Evolutionary conservation across 208 protist species (phyloP).

Genomic region (Porcisia deanei): DNA sequence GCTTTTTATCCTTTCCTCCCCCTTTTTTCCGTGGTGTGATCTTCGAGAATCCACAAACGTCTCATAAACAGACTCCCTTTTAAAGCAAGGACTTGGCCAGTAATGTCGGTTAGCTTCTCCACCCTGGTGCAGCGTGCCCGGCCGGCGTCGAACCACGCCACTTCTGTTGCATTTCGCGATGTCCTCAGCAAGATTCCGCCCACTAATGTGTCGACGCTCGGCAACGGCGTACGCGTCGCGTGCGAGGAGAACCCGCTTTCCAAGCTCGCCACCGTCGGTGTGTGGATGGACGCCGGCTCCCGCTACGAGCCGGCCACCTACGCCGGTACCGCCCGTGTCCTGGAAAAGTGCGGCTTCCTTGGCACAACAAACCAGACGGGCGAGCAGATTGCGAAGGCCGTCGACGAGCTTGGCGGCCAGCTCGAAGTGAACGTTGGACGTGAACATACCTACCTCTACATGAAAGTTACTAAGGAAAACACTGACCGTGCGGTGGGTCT

Average conservation of each 20-base stretch:
- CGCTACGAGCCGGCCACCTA: slow-evolving; percentile 95
- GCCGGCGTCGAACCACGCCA: slow-evolving; percentile 77
- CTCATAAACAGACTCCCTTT: slow-evolving; percentile 2
- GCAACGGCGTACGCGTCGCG: slow-evolving; percentile 96
- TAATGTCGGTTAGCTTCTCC: slow-evolving; percentile 89
- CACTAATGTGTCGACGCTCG: slow-evolving; percentile 93
- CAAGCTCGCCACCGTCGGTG: slow-evolving; percentile 95
- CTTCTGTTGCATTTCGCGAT: slow-evolving; percentile 59
- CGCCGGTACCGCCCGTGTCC: slow-evolving; percentile 97
- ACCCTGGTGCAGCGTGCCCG: slow-evolving; percentile 80
- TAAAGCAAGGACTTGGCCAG: slow-evolving; percentile 5
- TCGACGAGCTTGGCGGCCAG: slow-evolving; percentile 97
- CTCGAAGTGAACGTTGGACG: slow-evolving; percentile 97
- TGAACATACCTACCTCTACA: slow-evolving; percentile 97
- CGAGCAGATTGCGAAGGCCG: slow-evolving; percentile 88
- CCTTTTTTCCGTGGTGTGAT: not conserved
- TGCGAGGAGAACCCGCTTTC: slow-evolving; percentile 91
- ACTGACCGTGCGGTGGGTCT: slow-evolving; percentile 93
- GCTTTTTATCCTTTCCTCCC: not conserved
- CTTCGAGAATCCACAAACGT: slow-evolving; percentile 4
- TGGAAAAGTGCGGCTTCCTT: slow-evolving; percentile 99
- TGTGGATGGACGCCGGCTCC: slow-evolving; percentile 97
- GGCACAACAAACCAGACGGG: slow-evolving; percentile 90
- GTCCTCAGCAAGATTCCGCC: slow-evolving; percentile 75
- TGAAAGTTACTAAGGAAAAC: slow-evolving; percentile 94